Evolutionary conservation across 2,329 filamentous ascomycete genomes (phyloP).

Genomic region (Aspergillus udagawae): DNA sequence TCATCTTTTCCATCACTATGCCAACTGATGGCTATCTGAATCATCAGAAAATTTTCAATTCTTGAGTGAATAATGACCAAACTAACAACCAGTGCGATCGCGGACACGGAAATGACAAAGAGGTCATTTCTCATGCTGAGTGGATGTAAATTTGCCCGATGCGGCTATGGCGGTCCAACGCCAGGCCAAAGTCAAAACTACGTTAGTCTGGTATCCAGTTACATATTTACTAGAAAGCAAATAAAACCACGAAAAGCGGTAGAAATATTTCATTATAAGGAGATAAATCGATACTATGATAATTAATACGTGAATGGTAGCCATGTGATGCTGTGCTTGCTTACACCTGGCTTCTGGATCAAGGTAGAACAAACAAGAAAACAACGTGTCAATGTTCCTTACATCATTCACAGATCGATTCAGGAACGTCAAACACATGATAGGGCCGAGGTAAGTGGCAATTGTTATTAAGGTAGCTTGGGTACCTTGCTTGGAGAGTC

Average conservation of each 20-base stretch:
- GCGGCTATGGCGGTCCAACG: neutral
- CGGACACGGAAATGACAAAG: too few relatives aligned
- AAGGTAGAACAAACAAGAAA: neutral
- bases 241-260: neutral
- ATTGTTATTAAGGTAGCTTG: neutral
- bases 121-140: neutral
- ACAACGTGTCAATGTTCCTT: neutral
- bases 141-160: neutral
- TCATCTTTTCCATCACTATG: too few relatives aligned
- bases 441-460: neutral
- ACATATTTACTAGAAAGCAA: neutral
- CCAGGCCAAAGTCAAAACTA: neutral
- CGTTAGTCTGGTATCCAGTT: neutral
- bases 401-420: neutral
- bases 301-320: neutral
- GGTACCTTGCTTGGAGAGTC: neutral
- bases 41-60: too few relatives aligned
- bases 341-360: neutral
- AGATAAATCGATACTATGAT: neutral
- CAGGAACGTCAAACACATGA: neutral
- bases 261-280: neutral
- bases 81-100: too few relatives aligned
- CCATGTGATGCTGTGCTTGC: neutral
- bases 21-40: too few relatives aligned
- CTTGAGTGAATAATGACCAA: too few relatives aligned